Base-by-base conservation (phyloP, 2,329 filamentous ascomycete genomes). In the Sarocladium strictum region DNA sequence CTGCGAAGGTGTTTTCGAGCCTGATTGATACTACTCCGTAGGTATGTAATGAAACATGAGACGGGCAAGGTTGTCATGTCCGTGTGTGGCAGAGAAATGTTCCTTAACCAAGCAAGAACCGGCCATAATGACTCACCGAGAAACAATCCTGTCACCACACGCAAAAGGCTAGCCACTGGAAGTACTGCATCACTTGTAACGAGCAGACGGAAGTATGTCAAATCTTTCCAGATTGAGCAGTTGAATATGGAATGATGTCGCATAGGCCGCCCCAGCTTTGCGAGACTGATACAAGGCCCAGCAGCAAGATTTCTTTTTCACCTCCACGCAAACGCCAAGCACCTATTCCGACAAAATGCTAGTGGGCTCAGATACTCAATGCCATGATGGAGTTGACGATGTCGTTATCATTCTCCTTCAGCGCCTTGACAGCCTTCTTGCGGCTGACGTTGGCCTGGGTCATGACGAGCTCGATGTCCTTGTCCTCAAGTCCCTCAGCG, bases 371-470 rank as follows among this genome's bases (percentile, higher is more conserved):
- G 81, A 90, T 86, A 80, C 88, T 91, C 73, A 99, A 79, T 64
- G 93, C 92, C 94, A 99, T 99, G 79, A 99, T 99, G 66, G 94
- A 97, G 83, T 99, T 99, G 81, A 99, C 94, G 78, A 99, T 99
- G 72, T 99, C 94, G 69, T 97, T 97, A 78, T 97, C 93, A 72
- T 99, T 99, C 81, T 97, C 94, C 81, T 91, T 92, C 70, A 99
- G 83, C 55, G 95, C 94, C 80, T 97, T 99, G 79, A 99, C 85
- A 58, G 94, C 94, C 85, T 97, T 97, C 80, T 96, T 97, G 74
- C 94, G 85, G 65, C 90, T 96, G 67, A 99, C 95, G 68, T 81
- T 94, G 66, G 94, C 94, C 78, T 99, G 93, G 65, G 89, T 90
- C 90, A 97, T 97, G 74, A 99, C 94, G 57, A 99, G 84, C 77